Base-by-base conservation (phyloP, 352 stramenopile genomes). In the Globisporangium canariense region DNA sequence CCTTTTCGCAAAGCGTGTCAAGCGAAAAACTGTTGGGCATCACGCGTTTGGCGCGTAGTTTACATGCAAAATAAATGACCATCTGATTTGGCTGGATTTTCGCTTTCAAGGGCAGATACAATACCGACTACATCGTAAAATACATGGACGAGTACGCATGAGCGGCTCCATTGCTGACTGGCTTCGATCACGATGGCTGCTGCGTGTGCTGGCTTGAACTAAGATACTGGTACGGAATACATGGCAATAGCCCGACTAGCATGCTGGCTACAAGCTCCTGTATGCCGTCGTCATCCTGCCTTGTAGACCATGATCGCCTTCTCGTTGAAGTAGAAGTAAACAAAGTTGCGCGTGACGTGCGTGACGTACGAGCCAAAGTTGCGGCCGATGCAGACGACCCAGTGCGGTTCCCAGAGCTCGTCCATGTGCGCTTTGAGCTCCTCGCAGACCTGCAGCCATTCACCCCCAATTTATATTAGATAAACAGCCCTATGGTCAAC, bases 281-380 rank as follows among this genome's bases (percentile, higher is more conserved):
- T n/a, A 46, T 46, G 40, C 4, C 32, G 40, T 4, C 16, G 40
- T 75, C 72, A 94, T 0, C 86, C 86, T n/a, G 86, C 86, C 60
- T 94, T 95, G 74, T 93, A 95, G 20, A 95, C 73, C 81, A 95
- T 89, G 41, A 92, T 67, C 13, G 87, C 83, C 60, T 93, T 94
- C 61, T 94, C 86, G 66, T 93, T 92, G 73, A 79, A 96, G 69
- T 94, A 93, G 62, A 98, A 98, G 69, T 96, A 97, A 2, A 97
- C 75, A 69, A 98, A 97, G 60, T 96, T 90, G 45, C 81, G 85
- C 16, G 91, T 96, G 58, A 98, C 90, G 76, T 98, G 93, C 22
- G 90, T 98, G 36, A 98, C 92, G 61, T 96, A 96, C 41, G 89
- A 97, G 53, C 93, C 93, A 60, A 98, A 98, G 68, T 97, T 97